Percentiles rank a stretch among this genome's conserved stretches.
Evolutionary conservation across 257 asterid genomes (phyloP).

Genomic region (Petunia secreta): DNA sequence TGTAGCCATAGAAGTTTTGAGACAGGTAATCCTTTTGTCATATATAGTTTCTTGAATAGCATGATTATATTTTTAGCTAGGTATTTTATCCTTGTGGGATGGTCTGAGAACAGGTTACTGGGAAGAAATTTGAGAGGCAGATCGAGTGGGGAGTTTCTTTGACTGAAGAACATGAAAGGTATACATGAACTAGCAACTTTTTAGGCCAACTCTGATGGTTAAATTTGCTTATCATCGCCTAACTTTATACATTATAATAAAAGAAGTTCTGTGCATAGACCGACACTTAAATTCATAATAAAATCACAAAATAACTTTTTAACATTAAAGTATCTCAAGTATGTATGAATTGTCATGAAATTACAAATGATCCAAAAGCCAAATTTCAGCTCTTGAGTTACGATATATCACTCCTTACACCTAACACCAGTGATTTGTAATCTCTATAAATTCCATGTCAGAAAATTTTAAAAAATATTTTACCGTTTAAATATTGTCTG

Average conservation of each 20-base stretch:
- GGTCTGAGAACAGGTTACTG: slow-evolving; percentile 48
- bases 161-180: slow-evolving; percentile 89
- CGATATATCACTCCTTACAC: no score
- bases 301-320: not conserved
- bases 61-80: not conserved
- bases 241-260: no score
- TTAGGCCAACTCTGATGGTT: no score
- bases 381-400: not conserved
- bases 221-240: no score
- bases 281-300: no score
- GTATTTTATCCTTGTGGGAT: not conserved
- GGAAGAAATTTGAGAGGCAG: slow-evolving; percentile 42
- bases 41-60: not conserved
- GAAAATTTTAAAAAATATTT: no score
- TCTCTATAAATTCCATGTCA: no score
- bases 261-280: no score
- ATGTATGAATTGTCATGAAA: no score
- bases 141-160: slow-evolving; percentile 71
- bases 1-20: slow-evolving; percentile 63
- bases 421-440: no score
- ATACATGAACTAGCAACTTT: not conserved
- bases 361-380: no score
- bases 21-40: slow-evolving; percentile 46
- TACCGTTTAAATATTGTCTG: no score
- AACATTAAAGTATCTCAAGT: not conserved